phyloP scores from a whole-genome alignment of 2,329 filamentous ascomycete genomes.

The Monosporascus sp. region DNA sequence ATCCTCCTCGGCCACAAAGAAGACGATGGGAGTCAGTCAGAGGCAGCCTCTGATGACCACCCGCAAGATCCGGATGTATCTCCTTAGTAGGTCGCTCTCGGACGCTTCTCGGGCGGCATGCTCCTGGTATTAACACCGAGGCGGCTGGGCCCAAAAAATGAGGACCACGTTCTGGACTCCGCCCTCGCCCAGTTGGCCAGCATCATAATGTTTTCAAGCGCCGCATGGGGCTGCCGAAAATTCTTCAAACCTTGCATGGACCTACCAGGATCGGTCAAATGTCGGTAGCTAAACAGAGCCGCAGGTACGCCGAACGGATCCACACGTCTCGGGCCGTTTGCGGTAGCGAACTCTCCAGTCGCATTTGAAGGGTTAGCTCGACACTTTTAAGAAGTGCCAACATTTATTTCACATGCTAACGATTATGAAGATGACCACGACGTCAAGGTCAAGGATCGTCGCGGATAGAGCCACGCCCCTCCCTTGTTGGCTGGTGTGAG shows the following conservation, averaged over 20 bases:
- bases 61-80: neutral
- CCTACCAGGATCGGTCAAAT: neutral
- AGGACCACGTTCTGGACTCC: neutral
- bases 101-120: neutral
- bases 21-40: neutral
- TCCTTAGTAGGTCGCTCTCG: neutral
- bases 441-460: no score
- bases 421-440: neutral
- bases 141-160: neutral
- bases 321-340: neutral
- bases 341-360: neutral
- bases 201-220: neutral
- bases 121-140: neutral
- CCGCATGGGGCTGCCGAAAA: neutral
- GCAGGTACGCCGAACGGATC: neutral
- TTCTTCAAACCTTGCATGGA: neutral
- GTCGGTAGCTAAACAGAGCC: neutral
- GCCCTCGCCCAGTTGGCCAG: neutral
- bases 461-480: neutral
- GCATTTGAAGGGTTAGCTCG: no score
- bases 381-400: no score
- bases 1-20: slow-evolving; percentile 43
- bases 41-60: neutral
- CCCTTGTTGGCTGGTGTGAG: neutral
- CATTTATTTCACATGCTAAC: neutral